Base-by-base conservation (phyloP, 331 rosid species). In the Pyrus hybrid region DNA sequence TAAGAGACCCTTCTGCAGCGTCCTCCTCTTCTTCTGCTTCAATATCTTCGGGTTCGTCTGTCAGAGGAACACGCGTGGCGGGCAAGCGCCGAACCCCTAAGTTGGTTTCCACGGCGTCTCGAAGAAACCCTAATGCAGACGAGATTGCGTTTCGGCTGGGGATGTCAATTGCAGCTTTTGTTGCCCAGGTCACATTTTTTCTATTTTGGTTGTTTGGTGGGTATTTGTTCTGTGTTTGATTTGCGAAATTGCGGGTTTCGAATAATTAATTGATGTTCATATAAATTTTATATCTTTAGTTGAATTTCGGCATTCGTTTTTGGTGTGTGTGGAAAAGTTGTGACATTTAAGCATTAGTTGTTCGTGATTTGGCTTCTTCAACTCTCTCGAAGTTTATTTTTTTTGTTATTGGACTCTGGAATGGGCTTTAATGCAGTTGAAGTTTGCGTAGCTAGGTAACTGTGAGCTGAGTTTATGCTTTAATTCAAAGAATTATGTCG, bases 161-260 rank as follows among this genome's bases (percentile, higher is more conserved):
- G 65, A 92, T 92, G 93, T 92, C 96, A 0, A 81, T 94, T 25
- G 97, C 96, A 5, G 93, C 96, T 18, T 85, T 92, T 72, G 75
- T 87, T 69, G 88, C 90, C 67, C 94, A 90, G 99, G 99, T 94
- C 66, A 65, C 18, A n/a, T 66, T 70, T 26, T 20, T 35, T 21
- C 54, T 33, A 13, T 68, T 76, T 70, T 16, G 21, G 56, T 57
- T 9, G 41, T 54, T 30, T 33, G 12, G 14, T 16, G 4, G 18
- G 17, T 35, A 5, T 53, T 71, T 47, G 33, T 72, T 53, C 69
- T 58, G 25, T 5, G 32, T 66, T 69, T 68, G 63, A 37, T 21
- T 69, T 14, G 18, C 5, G 13, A 32, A 20, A 47, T 63, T 51
- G 43, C 3, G 12, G 28, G 30, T 3, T 57, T 54, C 22, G 1